Conservation (phyloP, 352 stramenopile genomes). For the Phytophthora citricola region DNA sequence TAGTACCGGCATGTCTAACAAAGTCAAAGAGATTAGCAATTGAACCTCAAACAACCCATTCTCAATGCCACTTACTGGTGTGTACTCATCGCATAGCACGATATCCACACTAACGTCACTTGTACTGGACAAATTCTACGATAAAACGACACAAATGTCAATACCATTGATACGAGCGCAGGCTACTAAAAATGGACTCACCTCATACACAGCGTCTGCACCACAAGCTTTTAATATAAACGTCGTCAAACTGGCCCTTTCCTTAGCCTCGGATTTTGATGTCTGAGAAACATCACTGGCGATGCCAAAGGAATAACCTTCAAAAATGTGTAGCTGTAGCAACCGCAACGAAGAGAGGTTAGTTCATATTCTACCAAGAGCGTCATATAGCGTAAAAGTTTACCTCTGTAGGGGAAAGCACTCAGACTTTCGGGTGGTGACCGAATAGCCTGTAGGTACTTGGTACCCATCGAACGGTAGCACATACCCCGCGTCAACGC, state of each 20-base stretch:
- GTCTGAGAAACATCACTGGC: slow-evolving; percentile 49
- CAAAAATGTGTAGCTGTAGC: slow-evolving; percentile 64
- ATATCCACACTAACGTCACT: slow-evolving; percentile 56
- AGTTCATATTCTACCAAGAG: background rate
- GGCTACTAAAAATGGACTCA: slow-evolving; percentile 18
- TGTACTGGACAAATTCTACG: slow-evolving; percentile 58
- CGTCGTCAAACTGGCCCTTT: slow-evolving; percentile 51
- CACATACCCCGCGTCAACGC: slow-evolving; percentile 52
- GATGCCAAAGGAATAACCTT: slow-evolving; percentile 68
- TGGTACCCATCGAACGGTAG: slow-evolving; percentile 76
- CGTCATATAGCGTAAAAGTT: background rate
- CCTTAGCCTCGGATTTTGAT: slow-evolving; percentile 43
- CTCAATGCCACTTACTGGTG: slow-evolving; percentile 48
- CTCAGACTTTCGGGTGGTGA: slow-evolving; percentile 71
- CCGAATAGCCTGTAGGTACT: slow-evolving; percentile 71
- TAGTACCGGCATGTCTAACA: slow-evolving; percentile 65
- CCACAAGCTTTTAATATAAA: slow-evolving; percentile 75
- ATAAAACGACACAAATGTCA: background rate
- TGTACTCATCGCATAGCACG: slow-evolving; percentile 74
- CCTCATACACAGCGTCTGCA: slow-evolving; percentile 63
- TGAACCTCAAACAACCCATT: background rate
- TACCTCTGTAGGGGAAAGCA: slow-evolving; percentile 52
- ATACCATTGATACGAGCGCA: background rate
- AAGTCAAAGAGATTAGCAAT: background rate
- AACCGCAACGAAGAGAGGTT: slow-evolving; percentile 24